phyloP scores from a whole-genome alignment of 352 stramenopile species.

The Pythium pyrilobum region DNA sequence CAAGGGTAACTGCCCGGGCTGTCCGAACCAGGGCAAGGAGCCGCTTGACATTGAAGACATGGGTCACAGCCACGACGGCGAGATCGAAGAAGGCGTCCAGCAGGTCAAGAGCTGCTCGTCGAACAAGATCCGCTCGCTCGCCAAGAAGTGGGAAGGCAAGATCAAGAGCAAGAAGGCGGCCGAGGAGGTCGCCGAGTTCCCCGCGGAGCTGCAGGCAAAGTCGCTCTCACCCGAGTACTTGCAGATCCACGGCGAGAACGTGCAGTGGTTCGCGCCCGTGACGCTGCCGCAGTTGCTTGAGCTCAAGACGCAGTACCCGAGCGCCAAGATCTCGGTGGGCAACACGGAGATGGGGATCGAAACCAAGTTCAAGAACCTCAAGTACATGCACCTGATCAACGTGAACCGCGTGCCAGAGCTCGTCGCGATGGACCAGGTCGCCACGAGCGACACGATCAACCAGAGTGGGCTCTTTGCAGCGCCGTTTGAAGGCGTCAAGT shows the following conservation, averaged over 20 bases:
- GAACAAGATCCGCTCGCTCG: slow-evolving; percentile 57
- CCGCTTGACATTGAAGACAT: slow-evolving; percentile 58
- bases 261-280: slow-evolving; percentile 92
- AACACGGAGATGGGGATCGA: slow-evolving; percentile 98
- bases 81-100: slow-evolving; percentile 20
- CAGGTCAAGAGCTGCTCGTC: slow-evolving; percentile 59
- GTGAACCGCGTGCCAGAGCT: slow-evolving; percentile 69
- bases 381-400: slow-evolving; percentile 66
- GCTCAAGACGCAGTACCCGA: slow-evolving; percentile 77
- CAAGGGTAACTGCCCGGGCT: slow-evolving; percentile 59
- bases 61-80: slow-evolving; percentile 4
- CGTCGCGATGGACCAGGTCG: slow-evolving; percentile 35
- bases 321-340: slow-evolving; percentile 92
- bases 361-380: slow-evolving; percentile 91
- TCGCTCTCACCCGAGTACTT: slow-evolving; percentile 44
- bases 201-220: slow-evolving; percentile 57
- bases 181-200: slow-evolving; percentile 30
- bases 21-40: slow-evolving; percentile 51
- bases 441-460: slow-evolving; percentile 41
- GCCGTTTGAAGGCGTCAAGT: slow-evolving; percentile 56
- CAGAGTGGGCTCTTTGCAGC: slow-evolving; percentile 28
- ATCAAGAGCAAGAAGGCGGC: slow-evolving; percentile 12
- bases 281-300: slow-evolving; percentile 86
- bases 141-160: slow-evolving; percentile 27
- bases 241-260: slow-evolving; percentile 54